A percentile compares a stretch with the other conserved stretches of the same genome.
Evolutionary conservation across 2,329 filamentous ascomycete species (phyloP).

Genomic region (Neonectria magnoliae): DNA sequence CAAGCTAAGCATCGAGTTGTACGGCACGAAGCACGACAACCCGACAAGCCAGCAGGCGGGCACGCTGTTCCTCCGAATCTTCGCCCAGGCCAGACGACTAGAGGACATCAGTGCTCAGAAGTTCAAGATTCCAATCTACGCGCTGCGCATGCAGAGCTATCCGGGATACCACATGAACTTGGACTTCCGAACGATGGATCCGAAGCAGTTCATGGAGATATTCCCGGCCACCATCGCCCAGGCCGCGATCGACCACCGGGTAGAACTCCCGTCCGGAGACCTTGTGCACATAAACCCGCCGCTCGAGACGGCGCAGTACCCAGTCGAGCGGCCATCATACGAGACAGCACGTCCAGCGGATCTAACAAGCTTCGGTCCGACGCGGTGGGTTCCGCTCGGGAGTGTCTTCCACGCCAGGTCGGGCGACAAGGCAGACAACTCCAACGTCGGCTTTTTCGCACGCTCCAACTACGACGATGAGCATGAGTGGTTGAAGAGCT

Average conservation of each 20-base stretch:
- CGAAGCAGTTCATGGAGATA: conserved; percentile 55
- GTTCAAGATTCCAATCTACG: conserved; percentile 52
- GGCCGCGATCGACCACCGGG: conserved; percentile 42
- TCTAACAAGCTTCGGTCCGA: conserved; percentile 41
- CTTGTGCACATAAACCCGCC: conserved; percentile 34
- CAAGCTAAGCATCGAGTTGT: conserved; percentile 46
- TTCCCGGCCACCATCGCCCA: conserved; percentile 50
- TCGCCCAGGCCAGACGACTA: conserved; percentile 55
- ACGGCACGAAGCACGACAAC: conserved; percentile 52
- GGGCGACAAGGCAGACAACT: conserved; percentile 55
- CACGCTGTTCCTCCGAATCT: conserved; percentile 58
- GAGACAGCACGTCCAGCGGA: conserved; percentile 43
- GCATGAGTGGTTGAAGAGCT: conserved; percentile 56
- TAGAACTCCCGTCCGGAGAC: conserved; percentile 38
- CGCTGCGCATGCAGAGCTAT: conserved; percentile 53
- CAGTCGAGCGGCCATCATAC: conserved; percentile 36
- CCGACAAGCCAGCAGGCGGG: conserved; percentile 57
- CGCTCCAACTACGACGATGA: conserved; percentile 49
- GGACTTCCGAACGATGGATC: conserved; percentile 55
- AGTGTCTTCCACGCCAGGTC: conserved; percentile 45
- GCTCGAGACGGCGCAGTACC: conserved; percentile 34
- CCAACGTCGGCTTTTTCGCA: conserved; percentile 58
- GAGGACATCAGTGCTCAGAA: conserved; percentile 48
- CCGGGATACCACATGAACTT: conserved; percentile 56
- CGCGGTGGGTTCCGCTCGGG: conserved; percentile 41